Base-by-base conservation (phyloP, 306 rosid genomes). In the Luffa acutangula region DNA sequence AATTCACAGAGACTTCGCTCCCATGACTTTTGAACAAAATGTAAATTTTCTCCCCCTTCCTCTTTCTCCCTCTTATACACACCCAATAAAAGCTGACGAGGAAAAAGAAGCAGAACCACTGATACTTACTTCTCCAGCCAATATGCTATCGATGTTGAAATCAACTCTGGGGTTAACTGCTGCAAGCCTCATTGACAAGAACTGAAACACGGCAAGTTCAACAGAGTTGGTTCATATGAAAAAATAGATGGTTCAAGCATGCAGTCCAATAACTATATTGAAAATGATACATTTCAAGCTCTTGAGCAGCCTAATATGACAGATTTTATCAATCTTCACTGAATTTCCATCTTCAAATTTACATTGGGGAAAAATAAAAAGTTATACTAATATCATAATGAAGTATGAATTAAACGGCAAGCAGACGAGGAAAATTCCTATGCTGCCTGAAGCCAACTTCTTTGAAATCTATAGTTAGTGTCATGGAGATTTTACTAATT, bases 111-210 rank as follows among this genome's bases (percentile, higher is more conserved):
- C 8, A 79, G 49, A 41, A 39, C 9, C 11, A 10, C 6, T 18
- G 73, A 41, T 66, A 85, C 98, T 85, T 87, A 95, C 98, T 81
- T 92, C 98, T 43, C 89, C 80, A 73, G 89, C 88, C 87, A 91
- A 69, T 84, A 95, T 43, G 82, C 85, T 85, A 80, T 95, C 96
- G 41, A 95, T 91, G 87, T 85, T 89, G 87, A 88, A 90, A 83
- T 92, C 97, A 82, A 92, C 84, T 85, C 92, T 84, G 53, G 98
- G 98, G 84, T 91, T 90, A 66, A 90, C 97, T 79, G 97, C 85
- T 7, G 97, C 98, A 51, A 95, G 91, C 83, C 94, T 92, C 97
- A 92, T 95, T 66, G 98, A 95, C 84, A 95, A 90, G 82, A 92
- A 72, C 98, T 95, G 93, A 84, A 91, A 82, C 48, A 81, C 82